Evolutionary conservation across 139 green algal species (phyloP).

Genomic region (Coelastrella sp.): DNA sequence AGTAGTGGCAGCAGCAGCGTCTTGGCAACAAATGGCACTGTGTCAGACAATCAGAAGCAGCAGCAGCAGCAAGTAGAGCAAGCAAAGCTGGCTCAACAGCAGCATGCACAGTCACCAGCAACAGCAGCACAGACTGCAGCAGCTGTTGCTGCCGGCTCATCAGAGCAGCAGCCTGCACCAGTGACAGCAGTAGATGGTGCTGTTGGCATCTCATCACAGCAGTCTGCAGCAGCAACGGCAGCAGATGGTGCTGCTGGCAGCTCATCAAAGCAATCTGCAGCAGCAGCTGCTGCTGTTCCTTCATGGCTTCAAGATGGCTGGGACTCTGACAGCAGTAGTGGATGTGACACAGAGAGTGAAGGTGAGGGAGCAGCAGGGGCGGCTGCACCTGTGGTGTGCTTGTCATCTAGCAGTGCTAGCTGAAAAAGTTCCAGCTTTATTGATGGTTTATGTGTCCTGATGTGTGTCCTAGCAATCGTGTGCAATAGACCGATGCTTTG

Average conservation of each 20-base stretch:
- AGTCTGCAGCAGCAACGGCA: background rate
- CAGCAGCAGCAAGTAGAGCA: background rate
- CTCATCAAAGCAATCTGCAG: too few species aligned
- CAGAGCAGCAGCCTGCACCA: too few species aligned
- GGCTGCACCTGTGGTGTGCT: background rate
- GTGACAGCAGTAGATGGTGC: background rate
- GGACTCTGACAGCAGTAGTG: slow-evolving; percentile 32
- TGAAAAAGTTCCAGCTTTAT: too few species aligned
- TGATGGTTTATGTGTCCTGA: too few species aligned
- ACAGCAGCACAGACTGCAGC: too few species aligned
- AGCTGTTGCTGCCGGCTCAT: background rate
- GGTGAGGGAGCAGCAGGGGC: too few species aligned
- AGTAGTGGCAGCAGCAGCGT: slow-evolving; percentile 1
- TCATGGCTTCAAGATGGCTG: background rate
- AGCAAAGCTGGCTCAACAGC: background rate
- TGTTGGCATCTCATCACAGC: too few species aligned
- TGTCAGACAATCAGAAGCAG: background rate
- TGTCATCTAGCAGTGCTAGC: background rate
- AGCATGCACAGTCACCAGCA: background rate
- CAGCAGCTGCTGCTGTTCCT: slow-evolving; percentile 13
- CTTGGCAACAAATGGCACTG: background rate
- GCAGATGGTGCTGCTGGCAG: too few species aligned
- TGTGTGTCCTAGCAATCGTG: too few species aligned
- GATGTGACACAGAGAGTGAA: slow-evolving; percentile 18
- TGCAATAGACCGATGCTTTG: too few species aligned